Evolutionary conservation across 805 yeast genomes (phyloP).

Genomic region (Blastobotrys mokoenaii): DNA sequence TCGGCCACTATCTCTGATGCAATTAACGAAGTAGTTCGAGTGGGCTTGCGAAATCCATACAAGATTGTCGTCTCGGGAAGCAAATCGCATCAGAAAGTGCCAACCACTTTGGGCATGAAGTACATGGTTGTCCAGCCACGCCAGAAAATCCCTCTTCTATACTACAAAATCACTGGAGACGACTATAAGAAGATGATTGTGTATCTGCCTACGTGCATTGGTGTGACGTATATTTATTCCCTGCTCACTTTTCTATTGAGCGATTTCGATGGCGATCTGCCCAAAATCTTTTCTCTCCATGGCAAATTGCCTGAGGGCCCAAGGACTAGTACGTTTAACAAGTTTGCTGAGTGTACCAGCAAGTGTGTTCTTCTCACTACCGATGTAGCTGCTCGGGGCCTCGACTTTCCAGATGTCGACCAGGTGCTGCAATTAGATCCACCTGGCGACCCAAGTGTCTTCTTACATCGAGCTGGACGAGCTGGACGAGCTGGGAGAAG

Average conservation of each 20-base stretch:
- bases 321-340: slow-evolving; percentile 60
- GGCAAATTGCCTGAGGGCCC: slow-evolving; percentile 83
- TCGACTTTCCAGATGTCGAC: slow-evolving; percentile 93
- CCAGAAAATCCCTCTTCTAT: slow-evolving; percentile 49
- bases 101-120: slow-evolving; percentile 53
- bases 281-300: slow-evolving; percentile 65
- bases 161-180: slow-evolving; percentile 44
- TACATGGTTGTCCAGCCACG: slow-evolving; percentile 55
- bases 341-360: slow-evolving; percentile 40
- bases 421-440: slow-evolving; percentile 91
- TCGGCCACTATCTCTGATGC: slow-evolving; percentile 90
- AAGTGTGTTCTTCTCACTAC: slow-evolving; percentile 76
- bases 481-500: slow-evolving; percentile 85
- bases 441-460: slow-evolving; percentile 86
- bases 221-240: slow-evolving; percentile 69
- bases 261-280: slow-evolving; percentile 18
- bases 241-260: slow-evolving; percentile 38
- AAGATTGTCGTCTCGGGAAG: slow-evolving; percentile 60
- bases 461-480: slow-evolving; percentile 89
- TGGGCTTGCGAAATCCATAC: slow-evolving; percentile 92
- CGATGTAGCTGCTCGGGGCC: slow-evolving; percentile 97
- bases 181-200: slow-evolving; percentile 76
- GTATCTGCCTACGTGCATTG: slow-evolving; percentile 83
- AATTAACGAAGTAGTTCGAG: slow-evolving; percentile 65
- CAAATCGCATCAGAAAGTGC: slow-evolving; percentile 35